phyloP scores from a whole-genome alignment of 768 basidiomycete species.

The Russula foetens region DNA sequence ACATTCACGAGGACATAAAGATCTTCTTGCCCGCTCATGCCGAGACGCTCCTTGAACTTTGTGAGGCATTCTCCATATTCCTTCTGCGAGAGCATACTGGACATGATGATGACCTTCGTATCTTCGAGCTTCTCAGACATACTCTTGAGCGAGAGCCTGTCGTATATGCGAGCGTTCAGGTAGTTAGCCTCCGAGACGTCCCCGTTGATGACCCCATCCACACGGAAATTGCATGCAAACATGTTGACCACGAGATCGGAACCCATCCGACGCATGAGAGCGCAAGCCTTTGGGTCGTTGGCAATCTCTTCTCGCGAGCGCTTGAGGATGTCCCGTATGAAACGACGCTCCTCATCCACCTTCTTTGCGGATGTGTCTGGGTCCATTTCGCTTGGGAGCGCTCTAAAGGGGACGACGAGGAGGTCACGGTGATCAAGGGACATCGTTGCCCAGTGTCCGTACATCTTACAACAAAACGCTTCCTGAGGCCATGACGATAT shows the following conservation, averaged over 20 bases:
- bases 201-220: constrained; percentile 28
- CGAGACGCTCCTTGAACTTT: constrained; percentile 33
- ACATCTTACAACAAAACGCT: constrained; percentile 19
- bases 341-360: constrained; percentile 24
- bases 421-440: constrained; percentile 26
- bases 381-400: constrained; percentile 29
- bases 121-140: constrained; percentile 25
- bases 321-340: constrained; percentile 13
- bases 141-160: constrained; percentile 29
- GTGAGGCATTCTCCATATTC: constrained; percentile 30
- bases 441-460: constrained; percentile 36
- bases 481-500: background rate
- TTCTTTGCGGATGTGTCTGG: constrained; percentile 6
- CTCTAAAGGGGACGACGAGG: constrained; percentile 35
- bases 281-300: constrained; percentile 7
- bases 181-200: constrained; percentile 36
- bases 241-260: constrained; percentile 38
- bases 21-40: constrained; percentile 27
- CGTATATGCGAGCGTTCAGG: constrained; percentile 33
- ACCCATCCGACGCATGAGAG: constrained; percentile 15
- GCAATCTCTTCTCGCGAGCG: constrained; percentile 13
- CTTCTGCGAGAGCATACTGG: constrained; percentile 28
- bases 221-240: constrained; percentile 37
- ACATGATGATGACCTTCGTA: constrained; percentile 21
- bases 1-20: constrained; percentile 33